Evolutionary conservation across 2,329 filamentous ascomycete species (phyloP), one percentile per base, ranked within the genome.

Genomic region (Fusarium multiceps): DNA sequence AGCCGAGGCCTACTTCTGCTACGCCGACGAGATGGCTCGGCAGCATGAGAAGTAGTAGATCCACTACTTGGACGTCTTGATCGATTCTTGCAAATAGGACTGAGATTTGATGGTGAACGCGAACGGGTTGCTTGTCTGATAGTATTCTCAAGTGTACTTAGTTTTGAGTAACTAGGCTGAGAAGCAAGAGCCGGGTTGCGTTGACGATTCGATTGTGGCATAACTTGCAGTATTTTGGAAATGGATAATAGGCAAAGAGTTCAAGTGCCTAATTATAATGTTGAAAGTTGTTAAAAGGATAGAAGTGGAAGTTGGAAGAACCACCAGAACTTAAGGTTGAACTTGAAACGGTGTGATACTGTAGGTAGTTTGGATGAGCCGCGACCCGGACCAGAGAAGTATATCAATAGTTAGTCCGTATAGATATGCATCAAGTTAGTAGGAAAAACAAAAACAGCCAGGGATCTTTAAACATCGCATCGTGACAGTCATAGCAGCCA

Each of bases 81-180:
- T 53, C 64, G 50, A 42, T 21, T 13, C 20, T 50, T 53, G 20
- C 40, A 40, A 13, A 65, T 56, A 12, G 66, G 65, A 56, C 66
- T 69, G 30, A 69, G 55, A n/a, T 51, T 57, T n/a, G 48, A 46
- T 13, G 68, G 59, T 18, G 68, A 71, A 34, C 55, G 56, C 13
- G 60, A 71, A 25, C 68, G 69, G 46, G 46, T 18, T 23, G 55
- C 68, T 32, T 59, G 58, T 21, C 53, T 58, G 25, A 68, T 37
- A 16, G 46, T 18, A 43, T 70, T 58, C 20, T 70, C 58, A 27
- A 68, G 41, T 12, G 45, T 55, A 25, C 21, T 43, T 4, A 70
- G 37, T 40, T 51, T 59, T 47, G 54, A 50, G 42, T 47, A 63
- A 32, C 50, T 46, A 47, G 54, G 45, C 25, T 59, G 54, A 41